Base-by-base conservation (phyloP, 768 basidiomycete species). In the Leccinum sublutescens region DNA sequence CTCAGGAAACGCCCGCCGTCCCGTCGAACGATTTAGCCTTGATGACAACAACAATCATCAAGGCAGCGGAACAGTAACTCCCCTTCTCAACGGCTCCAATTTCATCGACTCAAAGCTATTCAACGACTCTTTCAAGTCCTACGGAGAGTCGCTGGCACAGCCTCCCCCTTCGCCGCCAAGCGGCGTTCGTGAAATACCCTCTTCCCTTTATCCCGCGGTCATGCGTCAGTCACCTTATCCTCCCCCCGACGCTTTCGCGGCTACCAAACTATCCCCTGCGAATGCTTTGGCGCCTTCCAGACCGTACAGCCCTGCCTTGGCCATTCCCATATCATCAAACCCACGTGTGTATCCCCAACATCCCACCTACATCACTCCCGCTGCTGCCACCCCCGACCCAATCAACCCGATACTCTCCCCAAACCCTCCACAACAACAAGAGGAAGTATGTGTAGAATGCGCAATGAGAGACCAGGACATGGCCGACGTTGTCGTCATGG, bases 391-490 rank as follows among this genome's bases (percentile, higher is more conserved):
- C 1, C 80, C 82, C 12, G 81, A 79, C 54, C 78, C 86, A 45
- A 78, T 86, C 52, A 85, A 87, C 61, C 81, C 87, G 3, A 80
- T 85, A 4, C 85, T 83, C 66, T 80, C 82, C 0, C 83, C 85
- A 33, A 78, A 78, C 14, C 83, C 79, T 23, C 83, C 74, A 29
- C 68, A 67, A 5, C 77, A 75, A 10, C 86, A 83, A 63, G 89
- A 91, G 66, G 96, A 98, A 72, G 77, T 98, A 31, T 99, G 96
- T 66, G 80, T 97, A 36, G 97, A 98, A 74, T 99, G 97, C 70
- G 89, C 97, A 58, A 98, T 98, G 95, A 87, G 97, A 33, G 97
- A 99, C 74, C 86, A 96, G 69, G 97, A 99, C 71, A 93, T 99
- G 90, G 93, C 88, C 9, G 95, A 97, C 71, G 93, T 99, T 25